Percentiles rank a stretch among this genome's conserved stretches.
phyloP scores from a whole-genome alignment of 2,329 filamentous ascomycete species.

The Aspergillus melleus region DNA sequence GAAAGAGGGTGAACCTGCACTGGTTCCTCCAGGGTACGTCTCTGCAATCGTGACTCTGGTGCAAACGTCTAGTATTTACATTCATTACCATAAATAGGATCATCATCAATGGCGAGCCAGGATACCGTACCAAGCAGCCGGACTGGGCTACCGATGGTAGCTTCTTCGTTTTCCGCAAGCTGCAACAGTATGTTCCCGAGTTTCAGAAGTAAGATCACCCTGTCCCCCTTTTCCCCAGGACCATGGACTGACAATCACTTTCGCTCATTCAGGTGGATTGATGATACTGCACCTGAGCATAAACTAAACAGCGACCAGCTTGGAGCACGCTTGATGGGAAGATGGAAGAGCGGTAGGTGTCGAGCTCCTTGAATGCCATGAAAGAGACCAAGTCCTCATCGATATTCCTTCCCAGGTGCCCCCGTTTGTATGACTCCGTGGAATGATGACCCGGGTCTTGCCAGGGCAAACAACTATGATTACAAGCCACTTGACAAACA shows the following conservation, averaged over 20 bases:
- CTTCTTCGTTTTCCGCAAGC: slow-evolving; percentile 47
- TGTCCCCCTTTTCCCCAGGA: too few relatives aligned
- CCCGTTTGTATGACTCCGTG: not conserved
- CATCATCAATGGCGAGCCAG: slow-evolving; percentile 40
- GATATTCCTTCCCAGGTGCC: not conserved
- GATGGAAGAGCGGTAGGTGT: slow-evolving; percentile 10
- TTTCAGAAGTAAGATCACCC: slow-evolving; percentile 33
- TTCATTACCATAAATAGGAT: slow-evolving; percentile 23
- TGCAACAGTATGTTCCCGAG: slow-evolving; percentile 48
- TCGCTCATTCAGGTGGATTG: not conserved
- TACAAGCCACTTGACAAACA: not conserved
- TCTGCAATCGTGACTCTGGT: not conserved
- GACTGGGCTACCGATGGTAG: slow-evolving; percentile 48
- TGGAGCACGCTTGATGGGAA: slow-evolving; percentile 5
- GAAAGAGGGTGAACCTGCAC: not conserved
- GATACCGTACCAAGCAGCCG: slow-evolving; percentile 32
- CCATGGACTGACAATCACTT: not conserved
- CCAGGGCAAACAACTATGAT: slow-evolving; percentile 2
- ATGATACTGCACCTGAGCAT: not conserved
- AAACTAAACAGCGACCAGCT: slow-evolving; percentile 1
- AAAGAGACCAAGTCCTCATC: too few relatives aligned
- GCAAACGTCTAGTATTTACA: not conserved
- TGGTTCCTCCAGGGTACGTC: slow-evolving; percentile 30
- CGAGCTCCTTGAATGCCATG: too few relatives aligned
- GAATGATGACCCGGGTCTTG: not conserved